Percentiles rank a stretch among this genome's conserved stretches.
These are phyloP conservation scores for Suhomyces panamericanus DNA, from an alignment of 1,139 yeast species.

Conservation along the genomic window DNA sequence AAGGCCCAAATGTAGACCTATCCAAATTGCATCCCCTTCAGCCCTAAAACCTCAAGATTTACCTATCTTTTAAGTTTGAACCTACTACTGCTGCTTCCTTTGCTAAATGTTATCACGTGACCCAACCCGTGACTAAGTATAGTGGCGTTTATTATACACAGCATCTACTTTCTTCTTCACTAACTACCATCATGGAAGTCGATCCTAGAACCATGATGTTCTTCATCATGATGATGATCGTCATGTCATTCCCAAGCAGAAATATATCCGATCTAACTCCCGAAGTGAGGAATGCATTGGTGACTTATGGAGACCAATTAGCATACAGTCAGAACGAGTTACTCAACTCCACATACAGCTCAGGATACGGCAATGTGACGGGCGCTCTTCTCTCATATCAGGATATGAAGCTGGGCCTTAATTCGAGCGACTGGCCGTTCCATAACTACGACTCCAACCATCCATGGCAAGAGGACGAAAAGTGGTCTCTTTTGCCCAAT, in stretches of 20 bases:
- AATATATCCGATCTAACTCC: slow-evolving; percentile 2
- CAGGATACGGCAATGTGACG: slow-evolving; percentile 71
- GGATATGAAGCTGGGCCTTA: slow-evolving; percentile 49
- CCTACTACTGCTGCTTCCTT: neutral
- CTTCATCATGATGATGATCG: slow-evolving; percentile 39
- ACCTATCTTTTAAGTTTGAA: no score
- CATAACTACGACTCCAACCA: slow-evolving; percentile 38
- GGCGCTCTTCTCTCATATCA: slow-evolving; percentile 66
- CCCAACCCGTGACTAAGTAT: neutral
- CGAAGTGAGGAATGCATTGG: slow-evolving; percentile 30
- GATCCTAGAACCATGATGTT: slow-evolving; percentile 40
- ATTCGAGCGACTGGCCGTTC: slow-evolving; percentile 58
- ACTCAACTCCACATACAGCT: slow-evolving; percentile 40
- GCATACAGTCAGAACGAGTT: slow-evolving; percentile 34
- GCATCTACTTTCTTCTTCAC: neutral
- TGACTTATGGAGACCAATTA: slow-evolving; percentile 33
- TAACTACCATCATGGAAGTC: slow-evolving; percentile 23
- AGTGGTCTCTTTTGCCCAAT: slow-evolving; percentile 62
- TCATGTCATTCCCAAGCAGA: slow-evolving; percentile 33
- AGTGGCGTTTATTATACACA: neutral
- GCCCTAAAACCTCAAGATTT: no score
- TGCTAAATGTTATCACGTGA: slow-evolving; percentile 1
- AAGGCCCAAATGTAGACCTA: no score
- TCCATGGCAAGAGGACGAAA: slow-evolving; percentile 56
- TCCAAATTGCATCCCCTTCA: no score